A percentile compares a stretch with the other conserved stretches of the same genome.
Evolutionary conservation across 805 yeast species (phyloP).

Genomic region (Pichia exigua): DNA sequence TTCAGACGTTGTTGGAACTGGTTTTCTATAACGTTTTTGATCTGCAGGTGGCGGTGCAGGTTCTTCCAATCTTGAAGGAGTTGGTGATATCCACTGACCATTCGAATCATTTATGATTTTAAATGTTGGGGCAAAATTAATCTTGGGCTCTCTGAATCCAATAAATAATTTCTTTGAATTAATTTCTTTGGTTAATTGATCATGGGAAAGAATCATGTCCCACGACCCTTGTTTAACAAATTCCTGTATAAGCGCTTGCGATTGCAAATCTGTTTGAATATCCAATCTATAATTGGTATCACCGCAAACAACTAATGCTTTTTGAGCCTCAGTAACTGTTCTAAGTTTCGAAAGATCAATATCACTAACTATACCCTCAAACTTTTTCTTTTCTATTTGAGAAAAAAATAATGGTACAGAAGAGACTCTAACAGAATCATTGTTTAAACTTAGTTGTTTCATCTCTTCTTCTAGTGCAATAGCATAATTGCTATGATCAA

Average conservation of each 20-base stretch:
- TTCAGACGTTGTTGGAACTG: not conserved
- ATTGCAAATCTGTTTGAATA: constrained; percentile 12
- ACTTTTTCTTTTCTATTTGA: constrained; percentile 13
- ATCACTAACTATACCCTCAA: not conserved
- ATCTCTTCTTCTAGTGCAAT: not conserved
- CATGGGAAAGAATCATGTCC: constrained; percentile 33
- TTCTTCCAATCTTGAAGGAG: not conserved
- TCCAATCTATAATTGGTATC: constrained; percentile 46
- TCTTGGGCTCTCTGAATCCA: constrained; percentile 40
- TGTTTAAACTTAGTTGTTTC: not conserved
- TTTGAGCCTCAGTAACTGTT: constrained; percentile 9
- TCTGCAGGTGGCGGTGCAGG: not conserved
- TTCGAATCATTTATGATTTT: constrained; percentile 26
- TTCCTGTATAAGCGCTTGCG: constrained; percentile 4
- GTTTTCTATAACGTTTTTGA: constrained; percentile 1
- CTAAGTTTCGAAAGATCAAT: not conserved
- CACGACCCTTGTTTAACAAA: constrained; percentile 20
- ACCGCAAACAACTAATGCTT: constrained; percentile 37
- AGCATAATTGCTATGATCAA: not conserved
- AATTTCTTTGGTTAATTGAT: constrained; percentile 34
- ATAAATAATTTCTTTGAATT: constrained; percentile 29
- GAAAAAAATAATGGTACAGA: constrained; percentile 10
- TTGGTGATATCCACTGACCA: constrained; percentile 5
- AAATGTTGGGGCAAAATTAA: constrained; percentile 49
- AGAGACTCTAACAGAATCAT: constrained; percentile 1